Percentiles rank a stretch among this genome's conserved stretches.
phyloP scores from a whole-genome alignment of 257 asterid species.

The Gentiana macrophylla region DNA sequence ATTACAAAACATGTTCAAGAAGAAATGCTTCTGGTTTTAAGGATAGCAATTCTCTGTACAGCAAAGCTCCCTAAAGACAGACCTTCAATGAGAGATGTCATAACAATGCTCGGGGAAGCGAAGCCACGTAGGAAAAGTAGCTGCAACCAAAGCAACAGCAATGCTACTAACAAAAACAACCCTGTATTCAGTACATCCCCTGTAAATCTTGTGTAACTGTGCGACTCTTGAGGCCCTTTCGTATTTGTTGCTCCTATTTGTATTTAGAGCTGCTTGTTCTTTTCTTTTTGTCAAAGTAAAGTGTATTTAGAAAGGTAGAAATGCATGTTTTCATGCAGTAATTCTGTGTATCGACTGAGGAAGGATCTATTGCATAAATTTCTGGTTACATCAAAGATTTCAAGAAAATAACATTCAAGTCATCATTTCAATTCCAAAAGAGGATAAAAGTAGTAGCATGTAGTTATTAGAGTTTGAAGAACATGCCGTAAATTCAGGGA shows the following conservation, averaged over 20 bases:
- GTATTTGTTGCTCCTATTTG: slow-evolving; percentile 5
- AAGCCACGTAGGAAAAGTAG: slow-evolving; percentile 37
- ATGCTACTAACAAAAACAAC: slow-evolving; percentile 17
- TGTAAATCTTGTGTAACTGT: slow-evolving; percentile 23
- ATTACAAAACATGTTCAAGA: slow-evolving; percentile 33
- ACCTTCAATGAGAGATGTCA: slow-evolving; percentile 43
- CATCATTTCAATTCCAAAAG: too few species aligned
- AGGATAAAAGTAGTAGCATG: too few species aligned
- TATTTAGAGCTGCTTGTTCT: slow-evolving; percentile 11
- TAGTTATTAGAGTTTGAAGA: too few species aligned
- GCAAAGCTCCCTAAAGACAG: slow-evolving; percentile 41
- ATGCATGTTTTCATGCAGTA: too few species aligned
- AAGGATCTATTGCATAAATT: too few species aligned
- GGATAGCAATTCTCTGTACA: slow-evolving; percentile 37
- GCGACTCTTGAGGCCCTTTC: slow-evolving; percentile 4
- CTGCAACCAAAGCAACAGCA: slow-evolving; percentile 15
- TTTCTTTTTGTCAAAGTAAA: not conserved
- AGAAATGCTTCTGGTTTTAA: slow-evolving; percentile 34
- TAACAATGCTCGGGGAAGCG: slow-evolving; percentile 42
- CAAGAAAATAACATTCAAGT: too few species aligned
- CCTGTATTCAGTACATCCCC: slow-evolving; percentile 37
- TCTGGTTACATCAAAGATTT: too few species aligned
- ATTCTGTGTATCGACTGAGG: too few species aligned
- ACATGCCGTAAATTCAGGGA: too few species aligned
- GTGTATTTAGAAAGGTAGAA: too few species aligned